Percentiles rank a stretch among this genome's conserved stretches.
Evolutionary conservation across 164 flowering plant genomes (phyloP).

Genomic region (Platanus orientalis): DNA sequence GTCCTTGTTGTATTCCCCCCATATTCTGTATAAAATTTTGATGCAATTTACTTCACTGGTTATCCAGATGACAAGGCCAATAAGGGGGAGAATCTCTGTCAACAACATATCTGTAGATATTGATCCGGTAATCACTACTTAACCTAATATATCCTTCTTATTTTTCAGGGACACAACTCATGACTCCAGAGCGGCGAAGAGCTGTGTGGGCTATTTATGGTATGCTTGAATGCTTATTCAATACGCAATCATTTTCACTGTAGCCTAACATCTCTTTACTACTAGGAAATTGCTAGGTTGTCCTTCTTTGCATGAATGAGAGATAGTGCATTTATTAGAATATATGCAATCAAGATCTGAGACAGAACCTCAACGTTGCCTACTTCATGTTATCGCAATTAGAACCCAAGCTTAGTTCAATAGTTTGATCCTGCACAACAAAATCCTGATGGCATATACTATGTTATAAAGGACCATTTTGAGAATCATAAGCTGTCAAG

Average conservation of each 20-base stretch:
- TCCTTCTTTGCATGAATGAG: neutral
- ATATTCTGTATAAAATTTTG: no score
- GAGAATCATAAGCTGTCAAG: neutral
- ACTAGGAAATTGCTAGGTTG: neutral
- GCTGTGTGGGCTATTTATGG: constrained; percentile 35
- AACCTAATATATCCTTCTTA: neutral
- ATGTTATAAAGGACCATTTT: neutral
- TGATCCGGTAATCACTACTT: neutral
- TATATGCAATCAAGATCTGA: neutral
- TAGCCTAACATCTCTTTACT: neutral
- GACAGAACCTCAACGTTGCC: neutral
- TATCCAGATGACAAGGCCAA: no score
- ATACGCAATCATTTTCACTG: neutral
- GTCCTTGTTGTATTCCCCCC: no score
- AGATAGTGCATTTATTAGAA: neutral
- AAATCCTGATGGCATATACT: neutral
- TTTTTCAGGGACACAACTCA: constrained; percentile 24
- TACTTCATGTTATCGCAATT: neutral
- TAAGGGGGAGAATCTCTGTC: no score
- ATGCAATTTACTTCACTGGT: no score
- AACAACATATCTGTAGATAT: neutral
- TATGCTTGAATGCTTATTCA: neutral
- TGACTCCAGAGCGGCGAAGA: constrained; percentile 30
- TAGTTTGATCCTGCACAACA: neutral
- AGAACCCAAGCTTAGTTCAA: neutral